These are phyloP conservation scores for Saccharomycopsis guyanensis DNA, from an alignment of 805 yeast species.

Conservation along the genomic window DNA sequence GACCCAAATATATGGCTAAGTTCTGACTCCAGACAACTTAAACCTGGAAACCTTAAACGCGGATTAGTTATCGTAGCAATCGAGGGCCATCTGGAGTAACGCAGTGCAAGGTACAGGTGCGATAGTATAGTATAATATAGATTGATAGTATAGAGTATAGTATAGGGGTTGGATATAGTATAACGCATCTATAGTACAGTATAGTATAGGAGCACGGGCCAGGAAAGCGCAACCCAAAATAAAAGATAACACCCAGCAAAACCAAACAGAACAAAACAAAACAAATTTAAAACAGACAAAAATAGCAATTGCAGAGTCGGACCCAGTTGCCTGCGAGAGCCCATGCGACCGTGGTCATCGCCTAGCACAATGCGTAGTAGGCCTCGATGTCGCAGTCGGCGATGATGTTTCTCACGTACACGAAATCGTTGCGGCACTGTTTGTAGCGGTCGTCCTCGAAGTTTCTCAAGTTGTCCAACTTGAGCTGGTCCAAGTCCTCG, in stretches of 20 bases:
- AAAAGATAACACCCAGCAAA: neutral
- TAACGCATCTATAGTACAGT: neutral
- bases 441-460: constrained; percentile 1
- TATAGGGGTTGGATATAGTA: neutral
- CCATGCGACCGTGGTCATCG: no score
- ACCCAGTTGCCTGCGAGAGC: no score
- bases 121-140: neutral
- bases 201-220: constrained; percentile 1
- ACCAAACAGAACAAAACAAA: neutral
- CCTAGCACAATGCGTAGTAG: constrained; percentile 1
- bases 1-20: neutral
- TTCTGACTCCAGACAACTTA: neutral
- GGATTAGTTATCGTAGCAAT: no score
- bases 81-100: no score
- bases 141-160: neutral
- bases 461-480: constrained; percentile 3
- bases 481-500: constrained; percentile 7
- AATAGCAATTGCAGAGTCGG: no score
- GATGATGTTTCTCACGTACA: constrained; percentile 3
- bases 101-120: neutral
- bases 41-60: no score
- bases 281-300: neutral
- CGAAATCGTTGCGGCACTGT: neutral
- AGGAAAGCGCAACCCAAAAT: neutral
- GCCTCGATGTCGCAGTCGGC: constrained; percentile 9